A percentile compares a stretch with the other conserved stretches of the same genome.
These are phyloP conservation scores for Diaporthe humulicola DNA, from an alignment of 2,329 filamentous ascomycete species.

Conservation along the genomic window DNA sequence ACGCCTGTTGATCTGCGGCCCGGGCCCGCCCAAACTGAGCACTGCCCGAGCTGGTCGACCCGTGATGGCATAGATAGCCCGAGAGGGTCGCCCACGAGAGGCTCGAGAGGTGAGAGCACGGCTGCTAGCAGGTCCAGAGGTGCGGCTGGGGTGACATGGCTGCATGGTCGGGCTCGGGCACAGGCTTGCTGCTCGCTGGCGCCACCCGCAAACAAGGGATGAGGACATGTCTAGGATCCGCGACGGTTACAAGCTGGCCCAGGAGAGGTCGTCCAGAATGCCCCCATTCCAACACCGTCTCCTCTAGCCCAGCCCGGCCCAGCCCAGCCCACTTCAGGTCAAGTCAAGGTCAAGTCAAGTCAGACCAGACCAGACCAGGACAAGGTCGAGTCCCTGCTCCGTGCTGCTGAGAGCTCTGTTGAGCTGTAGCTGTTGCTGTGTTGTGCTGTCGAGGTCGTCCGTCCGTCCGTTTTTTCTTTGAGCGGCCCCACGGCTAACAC, in stretches of 20 bases:
- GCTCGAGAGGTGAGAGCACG: conserved; percentile 22
- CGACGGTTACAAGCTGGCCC: conserved; percentile 28
- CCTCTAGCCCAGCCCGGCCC: conserved; percentile 14
- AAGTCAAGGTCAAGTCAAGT: conserved; percentile 7
- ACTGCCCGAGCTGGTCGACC: conserved; percentile 4
- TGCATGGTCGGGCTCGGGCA: conserved; percentile 23
- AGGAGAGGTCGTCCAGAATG: conserved; percentile 10
- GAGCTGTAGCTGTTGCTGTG: background rate
- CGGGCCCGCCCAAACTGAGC: conserved; percentile 7
- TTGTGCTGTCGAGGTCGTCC: background rate
- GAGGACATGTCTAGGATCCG: conserved; percentile 32
- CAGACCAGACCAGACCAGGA: background rate
- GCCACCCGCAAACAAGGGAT: conserved; percentile 31
- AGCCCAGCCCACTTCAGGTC: conserved; percentile 3
- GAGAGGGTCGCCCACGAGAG: background rate
- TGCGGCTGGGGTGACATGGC: conserved; percentile 28
- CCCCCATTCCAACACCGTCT: conserved; percentile 19
- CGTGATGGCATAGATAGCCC: background rate
- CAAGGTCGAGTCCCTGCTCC: background rate
- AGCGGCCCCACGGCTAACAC: conserved; percentile 20
- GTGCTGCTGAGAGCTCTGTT: conserved; percentile 5
- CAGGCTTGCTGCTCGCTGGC: conserved; percentile 16
- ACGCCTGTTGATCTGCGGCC: conserved; percentile 2
- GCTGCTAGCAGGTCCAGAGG: conserved; percentile 24
- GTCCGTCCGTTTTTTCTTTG: conserved; percentile 19